Evolutionary conservation across 352 stramenopile species (phyloP).

Genomic region (Blastocystis sp.): DNA sequence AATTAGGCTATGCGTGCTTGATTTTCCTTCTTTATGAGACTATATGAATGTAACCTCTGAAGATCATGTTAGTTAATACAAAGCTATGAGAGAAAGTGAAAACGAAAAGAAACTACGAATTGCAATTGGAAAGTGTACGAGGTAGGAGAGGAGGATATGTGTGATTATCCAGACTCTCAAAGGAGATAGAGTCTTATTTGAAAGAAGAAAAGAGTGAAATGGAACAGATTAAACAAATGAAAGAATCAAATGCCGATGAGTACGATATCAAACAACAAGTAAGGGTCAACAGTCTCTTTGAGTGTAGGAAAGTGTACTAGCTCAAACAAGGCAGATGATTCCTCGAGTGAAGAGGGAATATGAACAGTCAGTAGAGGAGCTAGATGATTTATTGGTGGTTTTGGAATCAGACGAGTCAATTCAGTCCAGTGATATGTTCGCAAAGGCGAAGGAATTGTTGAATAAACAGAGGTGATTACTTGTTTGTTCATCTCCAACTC

Average conservation of each 20-base stretch:
- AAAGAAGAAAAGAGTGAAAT: not conserved
- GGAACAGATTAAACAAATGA: not conserved
- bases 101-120: slow-evolving; percentile 43
- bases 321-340: slow-evolving; percentile 1
- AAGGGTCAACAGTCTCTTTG: not conserved
- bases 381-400: not conserved
- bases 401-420: not conserved
- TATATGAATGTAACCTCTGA: not conserved
- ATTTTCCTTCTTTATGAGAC: not conserved
- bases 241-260: not conserved
- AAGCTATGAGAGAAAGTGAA: not conserved
- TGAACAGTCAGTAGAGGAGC: not conserved
- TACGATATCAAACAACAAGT: slow-evolving; percentile 53
- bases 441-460: not conserved
- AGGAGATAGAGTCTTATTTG: slow-evolving; percentile 5
- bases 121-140: not conserved
- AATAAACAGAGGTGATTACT: not conserved
- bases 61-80: not conserved
- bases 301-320: not conserved
- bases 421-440: not conserved
- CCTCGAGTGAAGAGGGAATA: not conserved
- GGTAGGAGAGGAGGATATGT: not conserved
- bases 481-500: not conserved
- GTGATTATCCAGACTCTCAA: not conserved
- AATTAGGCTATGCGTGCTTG: slow-evolving; percentile 64